Percentiles rank a stretch among this genome's conserved stretches.
Conservation (phyloP, 2,329 filamentous ascomycete species). For the Phyllosticta citribraziliensis region DNA sequence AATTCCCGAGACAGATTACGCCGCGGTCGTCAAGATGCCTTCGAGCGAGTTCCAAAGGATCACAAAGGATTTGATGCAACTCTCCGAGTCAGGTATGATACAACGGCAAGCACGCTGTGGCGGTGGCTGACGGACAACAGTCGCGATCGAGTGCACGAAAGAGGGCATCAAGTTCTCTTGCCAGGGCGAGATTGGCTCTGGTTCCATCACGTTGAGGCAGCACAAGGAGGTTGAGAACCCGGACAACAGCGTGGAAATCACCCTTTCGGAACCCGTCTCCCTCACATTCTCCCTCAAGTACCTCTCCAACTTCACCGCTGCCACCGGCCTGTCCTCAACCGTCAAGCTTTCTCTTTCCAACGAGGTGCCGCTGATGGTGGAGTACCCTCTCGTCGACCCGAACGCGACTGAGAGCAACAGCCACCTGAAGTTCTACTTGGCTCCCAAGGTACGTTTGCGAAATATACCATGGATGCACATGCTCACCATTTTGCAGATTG, state of each 20-base stretch:
- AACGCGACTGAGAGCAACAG: conserved; percentile 54
- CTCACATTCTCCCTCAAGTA: conserved; percentile 99
- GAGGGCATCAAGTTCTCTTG: conserved; percentile 94
- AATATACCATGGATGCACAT: conserved; percentile 3
- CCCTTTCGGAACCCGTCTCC: conserved; percentile 82
- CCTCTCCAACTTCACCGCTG: conserved; percentile 99
- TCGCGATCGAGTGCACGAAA: conserved; percentile 91
- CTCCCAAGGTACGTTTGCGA: conserved; percentile 68
- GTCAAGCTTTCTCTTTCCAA: conserved; percentile 93
- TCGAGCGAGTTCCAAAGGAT: conserved; percentile 87
- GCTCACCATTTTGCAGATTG: conserved; percentile 51
- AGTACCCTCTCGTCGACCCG: conserved; percentile 56
- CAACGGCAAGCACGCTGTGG: neutral
- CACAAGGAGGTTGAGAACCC: conserved; percentile 87
- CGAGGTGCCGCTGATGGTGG: conserved; percentile 91
- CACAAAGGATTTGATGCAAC: conserved; percentile 78
- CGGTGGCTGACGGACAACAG: conserved; percentile 39
- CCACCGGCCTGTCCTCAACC: conserved; percentile 65
- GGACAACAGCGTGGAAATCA: conserved; percentile 74
- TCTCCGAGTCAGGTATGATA: conserved; percentile 84
- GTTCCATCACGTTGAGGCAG: conserved; percentile 81
- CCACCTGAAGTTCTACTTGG: conserved; percentile 93
- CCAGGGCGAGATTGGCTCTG: conserved; percentile 91
- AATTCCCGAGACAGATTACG: conserved; percentile 98
- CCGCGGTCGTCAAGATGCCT: conserved; percentile 83